Base-by-base conservation (phyloP, 2,329 filamentous ascomycete species). In the Paecilomyces niveus region DNA sequence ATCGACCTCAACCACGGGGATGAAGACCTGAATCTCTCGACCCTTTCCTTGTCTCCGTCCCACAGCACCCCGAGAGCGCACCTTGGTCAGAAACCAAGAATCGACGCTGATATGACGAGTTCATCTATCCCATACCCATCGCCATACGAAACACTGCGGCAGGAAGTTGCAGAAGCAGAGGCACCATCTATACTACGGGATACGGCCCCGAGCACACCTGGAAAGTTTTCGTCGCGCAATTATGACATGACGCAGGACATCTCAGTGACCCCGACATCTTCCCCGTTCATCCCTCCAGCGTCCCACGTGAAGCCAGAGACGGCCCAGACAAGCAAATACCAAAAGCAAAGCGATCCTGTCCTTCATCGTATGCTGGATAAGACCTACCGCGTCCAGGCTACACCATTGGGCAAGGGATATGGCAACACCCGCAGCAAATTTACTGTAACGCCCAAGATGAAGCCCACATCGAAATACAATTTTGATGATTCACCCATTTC, bases 341-440 rank as follows among this genome's bases (percentile, higher is more conserved):
- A 69, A 11, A 79, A 73, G 75, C 67, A 67, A 3, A 69, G 70
- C 7, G 91, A 97, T 69, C 89, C 90, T 2, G 80, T 97, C 8
- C 82, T 99, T 49, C 93, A 97, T 72, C 89, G 89, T 59, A 82
- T 97, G n/a, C 84, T 96, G 4, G 92, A 97, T 79, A 97, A 95
- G 76, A 97, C 89, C 59, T 99, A 96, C 78, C 90, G 93, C 32
- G 82, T 99, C 24, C 90, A 95, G 74, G 91, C 93, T 5, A 99
- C 94, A 9, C 94, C 94, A 0, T 87, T 94, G 64, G 88, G 86
- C 9, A 78, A 76, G 49, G 76, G 78, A 54, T 68, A 62, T 58
- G 58, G 62, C 22, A 57, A 64, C 39, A 54, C 68, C 58, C 61
- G 68, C 49, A 65, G 71, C 60, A 72, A 71, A 59, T 72, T 70